Percentiles rank a stretch among this genome's conserved stretches.
Conservation (phyloP, 1,139 yeast species). For the Zhuliangozyma blackwelliae region DNA sequence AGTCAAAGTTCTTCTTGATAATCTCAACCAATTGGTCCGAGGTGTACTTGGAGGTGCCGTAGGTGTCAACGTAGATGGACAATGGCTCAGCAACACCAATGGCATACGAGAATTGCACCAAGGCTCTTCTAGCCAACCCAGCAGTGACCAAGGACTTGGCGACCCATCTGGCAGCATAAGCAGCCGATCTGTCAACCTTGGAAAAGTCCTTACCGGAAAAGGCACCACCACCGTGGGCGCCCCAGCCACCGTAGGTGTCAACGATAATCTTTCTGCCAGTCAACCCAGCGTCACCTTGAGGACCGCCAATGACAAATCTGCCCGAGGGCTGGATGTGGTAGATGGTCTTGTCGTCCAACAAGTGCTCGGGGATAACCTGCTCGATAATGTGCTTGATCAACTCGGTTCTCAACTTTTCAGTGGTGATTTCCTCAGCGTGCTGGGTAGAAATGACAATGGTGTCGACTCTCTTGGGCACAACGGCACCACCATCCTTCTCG, state of each 20-base stretch:
- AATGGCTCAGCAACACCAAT: constrained; percentile 99
- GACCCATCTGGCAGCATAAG: constrained; percentile 99
- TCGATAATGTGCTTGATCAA: constrained; percentile 75
- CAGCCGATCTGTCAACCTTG: constrained; percentile 99
- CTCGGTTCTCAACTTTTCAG: constrained; percentile 83
- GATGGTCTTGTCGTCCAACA: constrained; percentile 90
- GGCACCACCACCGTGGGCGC: constrained; percentile 99
- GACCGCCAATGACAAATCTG: constrained; percentile 99
- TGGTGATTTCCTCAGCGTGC: constrained; percentile 93
- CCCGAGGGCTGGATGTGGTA: constrained; percentile 99
- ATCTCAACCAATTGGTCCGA: constrained; percentile 88
- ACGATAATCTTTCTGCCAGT: constrained; percentile 99
- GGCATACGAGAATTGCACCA: constrained; percentile 98
- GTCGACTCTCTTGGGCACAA: constrained; percentile 92
- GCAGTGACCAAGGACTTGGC: constrained; percentile 96
- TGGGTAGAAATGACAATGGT: constrained; percentile 97
- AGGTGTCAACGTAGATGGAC: constrained; percentile 93
- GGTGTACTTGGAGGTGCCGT: constrained; percentile 90
- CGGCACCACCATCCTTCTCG: constrained; percentile 91
- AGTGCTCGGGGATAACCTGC: constrained; percentile 86
- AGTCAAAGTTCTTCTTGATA: constrained; percentile 90
- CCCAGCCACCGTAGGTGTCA: constrained; percentile 99
- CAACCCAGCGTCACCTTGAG: constrained; percentile 99
- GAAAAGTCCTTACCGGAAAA: constrained; percentile 99
- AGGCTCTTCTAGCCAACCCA: constrained; percentile 93